phyloP scores from a whole-genome alignment of 164 flowering plant species.

The Vitis amurensis region DNA sequence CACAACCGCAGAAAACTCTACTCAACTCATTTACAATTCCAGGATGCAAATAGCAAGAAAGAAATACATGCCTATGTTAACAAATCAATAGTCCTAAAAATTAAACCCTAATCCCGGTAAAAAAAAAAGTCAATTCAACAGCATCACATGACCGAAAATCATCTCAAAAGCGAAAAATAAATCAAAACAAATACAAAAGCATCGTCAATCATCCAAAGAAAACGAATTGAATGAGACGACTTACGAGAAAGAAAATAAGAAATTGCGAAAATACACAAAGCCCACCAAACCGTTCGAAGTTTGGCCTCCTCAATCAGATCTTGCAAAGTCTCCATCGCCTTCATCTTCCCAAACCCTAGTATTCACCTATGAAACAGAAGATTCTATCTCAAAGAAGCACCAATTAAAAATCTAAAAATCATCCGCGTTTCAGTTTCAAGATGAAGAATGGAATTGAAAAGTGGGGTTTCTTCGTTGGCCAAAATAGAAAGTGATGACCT shows the following conservation, averaged over 20 bases:
- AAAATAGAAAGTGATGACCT: background rate
- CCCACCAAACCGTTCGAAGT: conserved; percentile 85
- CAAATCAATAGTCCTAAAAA: background rate
- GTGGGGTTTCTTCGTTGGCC: background rate
- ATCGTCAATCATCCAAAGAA: background rate
- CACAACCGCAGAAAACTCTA: background rate
- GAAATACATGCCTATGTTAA: too few relatives aligned
- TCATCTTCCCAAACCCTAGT: conserved; percentile 36
- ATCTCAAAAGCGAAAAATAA: background rate
- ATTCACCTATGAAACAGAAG: conserved; percentile 2
- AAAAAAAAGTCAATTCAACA: too few relatives aligned
- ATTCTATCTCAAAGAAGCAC: background rate
- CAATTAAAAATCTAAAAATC: too few relatives aligned
- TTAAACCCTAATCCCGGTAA: background rate
- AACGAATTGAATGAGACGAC: conserved; percentile 17
- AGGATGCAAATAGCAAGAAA: background rate
- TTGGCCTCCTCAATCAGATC: conserved; percentile 96
- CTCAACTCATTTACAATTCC: background rate
- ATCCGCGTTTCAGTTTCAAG: too few relatives aligned
- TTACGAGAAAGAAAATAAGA: conserved; percentile 83
- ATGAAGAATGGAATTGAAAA: too few relatives aligned
- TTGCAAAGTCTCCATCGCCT: conserved; percentile 66
- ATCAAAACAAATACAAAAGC: background rate
- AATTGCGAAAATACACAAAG: conserved; percentile 59
- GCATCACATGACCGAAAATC: too few relatives aligned